Conservation (phyloP, 257 asterid species). For the Fraxinus anomala region DNA sequence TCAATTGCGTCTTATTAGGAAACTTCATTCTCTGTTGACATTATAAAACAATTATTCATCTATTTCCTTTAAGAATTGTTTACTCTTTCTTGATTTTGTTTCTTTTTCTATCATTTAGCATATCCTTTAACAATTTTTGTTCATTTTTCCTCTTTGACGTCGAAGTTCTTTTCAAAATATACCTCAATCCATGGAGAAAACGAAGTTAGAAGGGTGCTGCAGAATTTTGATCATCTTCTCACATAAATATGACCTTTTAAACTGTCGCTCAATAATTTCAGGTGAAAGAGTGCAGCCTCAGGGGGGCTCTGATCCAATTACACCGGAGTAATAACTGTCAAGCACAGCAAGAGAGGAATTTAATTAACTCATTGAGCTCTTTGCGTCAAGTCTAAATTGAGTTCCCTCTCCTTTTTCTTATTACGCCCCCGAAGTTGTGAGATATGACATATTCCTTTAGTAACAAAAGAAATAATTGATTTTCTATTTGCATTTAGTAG, state of each 20-base stretch:
- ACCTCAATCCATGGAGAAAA: neutral
- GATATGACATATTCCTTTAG: neutral
- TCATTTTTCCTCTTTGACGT: neutral
- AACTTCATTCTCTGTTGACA: neutral
- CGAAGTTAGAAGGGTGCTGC: neutral
- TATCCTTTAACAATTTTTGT: neutral
- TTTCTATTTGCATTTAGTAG: neutral
- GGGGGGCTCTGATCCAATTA: slow-evolving; percentile 28
- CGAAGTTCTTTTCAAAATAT: neutral
- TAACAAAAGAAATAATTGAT: neutral
- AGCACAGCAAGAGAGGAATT: slow-evolving; percentile 11
- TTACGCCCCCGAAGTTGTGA: neutral
- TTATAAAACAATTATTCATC: neutral
- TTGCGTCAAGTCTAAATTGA: neutral
- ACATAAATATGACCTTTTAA: neutral
- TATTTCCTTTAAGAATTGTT: neutral
- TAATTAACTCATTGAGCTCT: neutral
- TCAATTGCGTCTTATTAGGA: neutral
- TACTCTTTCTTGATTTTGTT: neutral
- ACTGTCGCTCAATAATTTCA: slow-evolving; percentile 15
- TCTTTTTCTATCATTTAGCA: neutral
- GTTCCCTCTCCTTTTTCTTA: neutral
- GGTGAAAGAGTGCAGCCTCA: slow-evolving; percentile 55
- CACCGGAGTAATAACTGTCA: slow-evolving; percentile 11
- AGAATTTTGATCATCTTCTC: neutral